Percentiles rank a stretch among this genome's conserved stretches.
Conservation (phyloP, 1,284 basidiomycete genomes). For the Peniophora sp. region DNA sequence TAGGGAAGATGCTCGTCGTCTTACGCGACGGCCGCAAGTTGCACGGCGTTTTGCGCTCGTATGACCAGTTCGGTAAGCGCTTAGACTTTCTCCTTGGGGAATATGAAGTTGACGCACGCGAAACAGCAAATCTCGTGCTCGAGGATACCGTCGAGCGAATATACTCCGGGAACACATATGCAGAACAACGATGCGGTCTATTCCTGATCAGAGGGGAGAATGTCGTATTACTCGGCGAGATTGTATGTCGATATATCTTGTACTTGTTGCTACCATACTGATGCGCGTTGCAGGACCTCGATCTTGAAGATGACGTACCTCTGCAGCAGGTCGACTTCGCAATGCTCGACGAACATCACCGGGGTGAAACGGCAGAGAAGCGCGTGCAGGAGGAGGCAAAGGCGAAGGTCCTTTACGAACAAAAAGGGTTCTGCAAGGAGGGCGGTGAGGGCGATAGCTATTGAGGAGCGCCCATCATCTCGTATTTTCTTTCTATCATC, state of each 20-base stretch:
- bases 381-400: slow-evolving; percentile 67
- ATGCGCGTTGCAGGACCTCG: slow-evolving; percentile 65
- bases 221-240: slow-evolving; percentile 94
- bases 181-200: slow-evolving; percentile 81
- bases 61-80: slow-evolving; percentile 94
- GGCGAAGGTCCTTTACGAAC: slow-evolving; percentile 68
- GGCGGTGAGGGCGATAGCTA: slow-evolving; percentile 90
- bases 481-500: not conserved
- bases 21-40: slow-evolving; percentile 95
- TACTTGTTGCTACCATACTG: slow-evolving; percentile 5
- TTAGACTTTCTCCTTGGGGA: not conserved
- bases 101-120: too few relatives aligned
- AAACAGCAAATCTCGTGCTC: slow-evolving; percentile 83
- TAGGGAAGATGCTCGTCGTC: slow-evolving; percentile 98
- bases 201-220: slow-evolving; percentile 98
- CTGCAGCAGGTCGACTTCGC: slow-evolving; percentile 70
- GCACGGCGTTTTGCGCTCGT: slow-evolving; percentile 92
- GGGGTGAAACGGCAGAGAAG: slow-evolving; percentile 60
- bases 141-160: slow-evolving; percentile 88
- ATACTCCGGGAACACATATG: slow-evolving; percentile 74
- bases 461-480: slow-evolving; percentile 21
- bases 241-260: slow-evolving; percentile 54
- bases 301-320: slow-evolving; percentile 85
- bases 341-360: slow-evolving; percentile 63
- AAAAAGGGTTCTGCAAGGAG: slow-evolving; percentile 81